A percentile compares a stretch with the other conserved stretches of the same genome.
phyloP scores from a whole-genome alignment of 2,329 filamentous ascomycete genomes.

The Pestalotiopsis sp. region DNA sequence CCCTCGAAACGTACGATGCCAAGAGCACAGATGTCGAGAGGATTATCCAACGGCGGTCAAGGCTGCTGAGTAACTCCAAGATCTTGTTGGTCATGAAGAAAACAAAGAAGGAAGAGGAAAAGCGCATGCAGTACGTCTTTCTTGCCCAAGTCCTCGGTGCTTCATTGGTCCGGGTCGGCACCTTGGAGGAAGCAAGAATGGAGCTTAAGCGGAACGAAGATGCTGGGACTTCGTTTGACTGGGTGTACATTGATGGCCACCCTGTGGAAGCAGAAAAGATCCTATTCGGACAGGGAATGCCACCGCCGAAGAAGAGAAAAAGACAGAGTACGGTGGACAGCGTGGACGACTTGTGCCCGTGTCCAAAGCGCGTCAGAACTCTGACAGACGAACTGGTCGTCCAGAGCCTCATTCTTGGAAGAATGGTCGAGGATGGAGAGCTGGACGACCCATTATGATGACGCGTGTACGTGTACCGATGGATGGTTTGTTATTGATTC shows the following conservation, averaged over 20 bases:
- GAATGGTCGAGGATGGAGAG: slow-evolving; percentile 68
- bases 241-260: slow-evolving; percentile 77
- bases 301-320: slow-evolving; percentile 44
- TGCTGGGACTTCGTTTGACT: slow-evolving; percentile 60
- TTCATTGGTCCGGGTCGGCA: slow-evolving; percentile 66
- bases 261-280: slow-evolving; percentile 52
- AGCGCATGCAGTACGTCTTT: slow-evolving; percentile 75
- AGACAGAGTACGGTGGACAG: slow-evolving; percentile 40
- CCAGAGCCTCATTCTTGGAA: slow-evolving; percentile 88
- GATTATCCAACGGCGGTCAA: slow-evolving; percentile 61
- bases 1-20: slow-evolving; percentile 63
- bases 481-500: background rate
- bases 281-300: slow-evolving; percentile 40
- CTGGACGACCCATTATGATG: slow-evolving; percentile 22
- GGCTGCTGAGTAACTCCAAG: slow-evolving; percentile 63
- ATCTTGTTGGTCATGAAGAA: slow-evolving; percentile 74
- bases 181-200: slow-evolving; percentile 65
- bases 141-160: slow-evolving; percentile 80
- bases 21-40: slow-evolving; percentile 55
- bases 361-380: slow-evolving; percentile 61
- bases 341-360: slow-evolving; percentile 28
- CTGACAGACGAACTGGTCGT: slow-evolving; percentile 86
- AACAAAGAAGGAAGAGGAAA: slow-evolving; percentile 62
- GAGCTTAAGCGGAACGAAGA: slow-evolving; percentile 55
- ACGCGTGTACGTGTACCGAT: background rate